phyloP scores from a whole-genome alignment of 2,329 filamentous ascomycete species.

The Canariomyces notabilis region DNA sequence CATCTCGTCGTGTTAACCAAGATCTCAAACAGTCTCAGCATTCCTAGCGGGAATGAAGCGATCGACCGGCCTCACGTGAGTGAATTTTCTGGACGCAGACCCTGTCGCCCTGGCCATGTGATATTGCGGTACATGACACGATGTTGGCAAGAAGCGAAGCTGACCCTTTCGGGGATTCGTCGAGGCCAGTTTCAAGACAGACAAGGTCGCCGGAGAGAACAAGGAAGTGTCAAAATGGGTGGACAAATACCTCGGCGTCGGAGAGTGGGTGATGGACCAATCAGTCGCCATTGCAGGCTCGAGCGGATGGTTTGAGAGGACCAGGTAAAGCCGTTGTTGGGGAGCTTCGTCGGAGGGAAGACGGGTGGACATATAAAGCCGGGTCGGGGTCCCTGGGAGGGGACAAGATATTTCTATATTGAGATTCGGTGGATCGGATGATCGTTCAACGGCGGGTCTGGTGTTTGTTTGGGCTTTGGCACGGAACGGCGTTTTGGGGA shows the following conservation, averaged over 20 bases:
- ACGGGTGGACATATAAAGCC: not conserved
- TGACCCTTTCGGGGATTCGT: constrained; percentile 41
- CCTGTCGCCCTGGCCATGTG: not conserved
- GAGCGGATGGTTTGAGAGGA: constrained; percentile 87
- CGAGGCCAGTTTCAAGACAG: constrained; percentile 77
- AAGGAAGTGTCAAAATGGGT: constrained; percentile 84
- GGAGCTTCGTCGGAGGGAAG: not conserved
- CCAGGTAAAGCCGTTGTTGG: constrained; percentile 50
- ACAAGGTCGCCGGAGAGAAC: constrained; percentile 73
- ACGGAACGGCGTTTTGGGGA: constrained; percentile 14
- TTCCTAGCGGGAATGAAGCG: constrained; percentile 96
- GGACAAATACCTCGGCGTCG: constrained; percentile 86
- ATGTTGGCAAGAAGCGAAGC: constrained; percentile 23
- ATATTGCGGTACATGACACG: not conserved
- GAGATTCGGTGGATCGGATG: constrained; percentile 3
- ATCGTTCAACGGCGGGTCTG: constrained; percentile 3
- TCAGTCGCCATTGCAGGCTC: constrained; percentile 86
- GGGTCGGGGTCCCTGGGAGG: not conserved
- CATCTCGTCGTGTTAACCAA: too few species aligned
- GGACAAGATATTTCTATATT: not conserved
- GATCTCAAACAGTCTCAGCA: constrained; percentile 75
- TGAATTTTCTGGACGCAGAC: constrained; percentile 29
- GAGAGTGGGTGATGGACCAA: constrained; percentile 98
- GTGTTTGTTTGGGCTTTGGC: not conserved
- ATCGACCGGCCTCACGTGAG: constrained; percentile 96